A percentile compares a stretch with the other conserved stretches of the same genome.
Conservation (phyloP, 257 asterid genomes). For the Scutellaria baicalensis region DNA sequence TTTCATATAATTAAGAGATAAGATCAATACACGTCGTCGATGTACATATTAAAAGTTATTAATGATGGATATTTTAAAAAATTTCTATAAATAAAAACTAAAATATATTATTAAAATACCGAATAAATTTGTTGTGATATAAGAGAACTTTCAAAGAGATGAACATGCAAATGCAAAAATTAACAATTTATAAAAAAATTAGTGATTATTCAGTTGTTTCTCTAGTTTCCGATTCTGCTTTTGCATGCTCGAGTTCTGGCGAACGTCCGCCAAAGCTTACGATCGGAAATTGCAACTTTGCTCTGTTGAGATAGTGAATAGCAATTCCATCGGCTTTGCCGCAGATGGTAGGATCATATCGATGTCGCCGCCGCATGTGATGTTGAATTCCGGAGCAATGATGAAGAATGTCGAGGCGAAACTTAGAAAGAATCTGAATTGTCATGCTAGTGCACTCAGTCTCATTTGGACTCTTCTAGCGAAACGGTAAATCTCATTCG, state of each 20-base stretch:
- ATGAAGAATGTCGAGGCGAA: constrained; percentile 37
- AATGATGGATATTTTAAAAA: too few species aligned
- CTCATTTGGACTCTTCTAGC: constrained; percentile 59
- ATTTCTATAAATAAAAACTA: too few species aligned
- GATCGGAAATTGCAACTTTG: background rate
- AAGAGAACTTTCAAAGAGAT: too few species aligned
- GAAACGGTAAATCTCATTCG: constrained; percentile 23
- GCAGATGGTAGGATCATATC: background rate
- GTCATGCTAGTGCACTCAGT: constrained; percentile 57
- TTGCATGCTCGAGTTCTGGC: constrained; percentile 36
- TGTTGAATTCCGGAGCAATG: constrained; percentile 14
- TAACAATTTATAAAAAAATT: too few species aligned
- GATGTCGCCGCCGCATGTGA: background rate
- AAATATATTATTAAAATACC: too few species aligned
- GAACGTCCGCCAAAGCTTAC: background rate
- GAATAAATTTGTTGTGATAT: too few species aligned
- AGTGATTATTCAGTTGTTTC: constrained; percentile 42
- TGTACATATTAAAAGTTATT: too few species aligned
- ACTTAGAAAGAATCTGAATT: constrained; percentile 54
- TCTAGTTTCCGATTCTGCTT: constrained; percentile 43
- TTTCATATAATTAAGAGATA: too few species aligned
- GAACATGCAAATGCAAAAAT: too few species aligned
- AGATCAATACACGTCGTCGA: too few species aligned
- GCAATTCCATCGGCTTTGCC: too few species aligned
- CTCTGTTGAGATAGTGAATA: constrained; percentile 2